Conservation (phyloP, 768 basidiomycete species). For the Termitomyces sp. region DNA sequence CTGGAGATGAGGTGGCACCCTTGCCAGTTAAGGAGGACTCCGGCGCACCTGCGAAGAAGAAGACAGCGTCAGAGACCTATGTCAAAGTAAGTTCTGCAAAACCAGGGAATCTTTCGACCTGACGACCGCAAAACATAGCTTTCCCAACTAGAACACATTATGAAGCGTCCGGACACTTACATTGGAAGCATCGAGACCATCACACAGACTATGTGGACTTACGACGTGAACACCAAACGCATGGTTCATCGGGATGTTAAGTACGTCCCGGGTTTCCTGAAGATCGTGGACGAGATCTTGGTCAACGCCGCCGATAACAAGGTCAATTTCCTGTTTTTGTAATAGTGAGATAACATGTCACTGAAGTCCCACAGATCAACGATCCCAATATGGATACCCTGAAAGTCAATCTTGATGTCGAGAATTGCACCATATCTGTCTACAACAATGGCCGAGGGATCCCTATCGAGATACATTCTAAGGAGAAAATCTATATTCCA, state of each 20-base stretch:
- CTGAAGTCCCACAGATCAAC: constrained; percentile 64
- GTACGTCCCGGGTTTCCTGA: constrained; percentile 97
- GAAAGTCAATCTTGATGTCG: constrained; percentile 84
- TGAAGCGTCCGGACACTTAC: constrained; percentile 91
- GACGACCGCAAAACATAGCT: constrained; percentile 48
- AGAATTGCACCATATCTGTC: constrained; percentile 84
- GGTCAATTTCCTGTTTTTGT: constrained; percentile 42
- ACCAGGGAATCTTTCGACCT: neutral
- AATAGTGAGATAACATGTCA: neutral
- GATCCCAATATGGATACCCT: constrained; percentile 89
- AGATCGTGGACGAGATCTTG: constrained; percentile 98
- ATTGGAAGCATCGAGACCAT: constrained; percentile 94
- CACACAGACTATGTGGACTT: constrained; percentile 91
- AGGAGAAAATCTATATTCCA: constrained; percentile 93
- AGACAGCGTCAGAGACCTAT: constrained; percentile 89
- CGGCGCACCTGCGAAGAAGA: constrained; percentile 57
- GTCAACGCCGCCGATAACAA: constrained; percentile 99
- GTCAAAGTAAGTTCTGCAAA: constrained; percentile 61
- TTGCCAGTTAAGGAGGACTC: constrained; percentile 22
- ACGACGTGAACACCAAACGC: constrained; percentile 77
- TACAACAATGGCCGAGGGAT: constrained; percentile 96
- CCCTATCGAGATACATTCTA: constrained; percentile 92
- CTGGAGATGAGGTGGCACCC: constrained; percentile 34
- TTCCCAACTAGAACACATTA: constrained; percentile 90
- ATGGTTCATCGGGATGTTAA: constrained; percentile 83